Evolutionary conservation across 176 grass and related monocot species (phyloP).

Genomic region (Ampelocalamus luodianensis): DNA sequence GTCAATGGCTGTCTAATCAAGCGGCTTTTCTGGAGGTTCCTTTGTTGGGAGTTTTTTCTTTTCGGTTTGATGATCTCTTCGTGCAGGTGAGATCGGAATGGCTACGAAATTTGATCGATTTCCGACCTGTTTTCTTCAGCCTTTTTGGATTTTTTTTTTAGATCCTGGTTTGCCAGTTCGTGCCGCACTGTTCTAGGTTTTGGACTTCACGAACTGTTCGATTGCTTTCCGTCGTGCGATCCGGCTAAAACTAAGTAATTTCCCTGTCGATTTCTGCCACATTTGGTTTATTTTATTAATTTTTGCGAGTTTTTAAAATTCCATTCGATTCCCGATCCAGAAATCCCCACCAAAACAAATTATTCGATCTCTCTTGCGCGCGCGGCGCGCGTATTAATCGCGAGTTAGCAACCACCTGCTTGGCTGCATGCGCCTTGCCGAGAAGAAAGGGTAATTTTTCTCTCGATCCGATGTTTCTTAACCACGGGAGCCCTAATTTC

Average conservation of each 20-base stretch:
- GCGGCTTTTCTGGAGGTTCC: not conserved
- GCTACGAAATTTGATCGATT: not conserved
- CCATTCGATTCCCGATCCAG: not conserved
- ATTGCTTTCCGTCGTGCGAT: not conserved
- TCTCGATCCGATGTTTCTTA: not conserved
- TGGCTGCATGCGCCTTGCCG: not conserved
- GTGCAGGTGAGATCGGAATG: not conserved
- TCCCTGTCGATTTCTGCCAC: not conserved
- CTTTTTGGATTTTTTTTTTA: not conserved
- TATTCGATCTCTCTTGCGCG: not conserved
- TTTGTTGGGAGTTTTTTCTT: not conserved
- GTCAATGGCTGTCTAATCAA: slow-evolving; percentile 1
- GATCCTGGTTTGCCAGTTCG: slow-evolving; percentile 43
- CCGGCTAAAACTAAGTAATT: not conserved
- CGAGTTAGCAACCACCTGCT: slow-evolving; percentile 1
- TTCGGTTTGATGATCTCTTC: not conserved
- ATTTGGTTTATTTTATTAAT: not conserved
- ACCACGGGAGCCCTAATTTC: slow-evolving; percentile 9
- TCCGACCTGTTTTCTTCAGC: not conserved
- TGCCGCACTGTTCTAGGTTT: not conserved
- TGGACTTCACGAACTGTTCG: not conserved
- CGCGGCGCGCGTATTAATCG: not conserved
- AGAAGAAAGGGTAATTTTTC: not conserved
- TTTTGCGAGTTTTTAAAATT: not conserved
- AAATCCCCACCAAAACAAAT: not conserved